Percentiles rank a stretch among this genome's conserved stretches.
Evolutionary conservation across 192 early-diverging fungal genomes (phyloP).

Genomic region (Coemansia sp.): DNA sequence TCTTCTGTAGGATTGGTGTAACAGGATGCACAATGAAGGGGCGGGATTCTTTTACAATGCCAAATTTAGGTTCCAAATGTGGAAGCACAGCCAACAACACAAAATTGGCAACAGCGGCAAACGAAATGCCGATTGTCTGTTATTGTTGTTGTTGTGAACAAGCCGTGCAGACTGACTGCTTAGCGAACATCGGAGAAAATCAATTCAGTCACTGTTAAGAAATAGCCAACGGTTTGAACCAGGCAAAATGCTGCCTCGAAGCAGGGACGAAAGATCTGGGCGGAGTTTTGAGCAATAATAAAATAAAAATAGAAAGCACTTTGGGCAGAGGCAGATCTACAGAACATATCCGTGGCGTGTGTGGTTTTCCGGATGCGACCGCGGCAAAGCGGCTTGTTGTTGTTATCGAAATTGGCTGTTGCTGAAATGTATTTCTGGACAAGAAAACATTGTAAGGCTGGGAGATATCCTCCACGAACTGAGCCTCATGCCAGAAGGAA

Average conservation of each 20-base stretch:
- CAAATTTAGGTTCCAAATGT: slow-evolving; percentile 7
- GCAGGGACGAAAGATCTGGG: not conserved
- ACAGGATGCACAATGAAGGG: not conserved
- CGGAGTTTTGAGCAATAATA: not conserved
- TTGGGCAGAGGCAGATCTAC: slow-evolving; percentile 1
- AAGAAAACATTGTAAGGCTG: not conserved
- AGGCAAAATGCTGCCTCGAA: not conserved
- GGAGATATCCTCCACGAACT: not conserved
- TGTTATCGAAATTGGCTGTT: not conserved
- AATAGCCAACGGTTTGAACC: not conserved
- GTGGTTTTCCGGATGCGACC: not conserved
- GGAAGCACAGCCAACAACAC: not conserved
- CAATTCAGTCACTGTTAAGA: not conserved
- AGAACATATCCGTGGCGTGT: slow-evolving; percentile 4
- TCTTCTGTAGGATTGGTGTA: not conserved
- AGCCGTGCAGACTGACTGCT: not conserved
- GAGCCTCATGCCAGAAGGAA: not conserved
- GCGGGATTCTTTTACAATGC: slow-evolving; percentile 10
- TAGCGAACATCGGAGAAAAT: not conserved
- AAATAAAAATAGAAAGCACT: not conserved
- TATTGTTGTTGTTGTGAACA: not conserved
- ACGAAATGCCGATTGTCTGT: slow-evolving; percentile 5
- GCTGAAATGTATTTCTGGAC: not conserved
- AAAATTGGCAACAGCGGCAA: not conserved
- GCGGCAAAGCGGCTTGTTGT: slow-evolving; percentile 1